Evolutionary conservation across 2,329 filamentous ascomycete genomes (phyloP).

Genomic region (Xylaria arbuscula): DNA sequence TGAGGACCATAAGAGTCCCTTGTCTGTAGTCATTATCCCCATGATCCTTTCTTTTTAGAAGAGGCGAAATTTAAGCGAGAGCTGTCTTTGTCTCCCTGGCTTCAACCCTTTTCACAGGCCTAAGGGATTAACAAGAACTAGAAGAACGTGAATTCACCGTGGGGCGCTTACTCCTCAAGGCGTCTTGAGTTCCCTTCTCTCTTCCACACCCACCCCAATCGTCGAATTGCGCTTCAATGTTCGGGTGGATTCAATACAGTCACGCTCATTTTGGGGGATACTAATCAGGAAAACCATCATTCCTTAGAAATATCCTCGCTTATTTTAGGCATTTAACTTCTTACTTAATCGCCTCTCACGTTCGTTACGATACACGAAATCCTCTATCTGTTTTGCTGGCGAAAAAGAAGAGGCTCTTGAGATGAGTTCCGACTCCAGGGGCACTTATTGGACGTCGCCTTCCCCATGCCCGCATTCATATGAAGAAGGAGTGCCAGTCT

Average conservation of each 20-base stretch:
- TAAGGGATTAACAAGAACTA: background rate
- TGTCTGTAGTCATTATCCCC: background rate
- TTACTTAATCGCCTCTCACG: background rate
- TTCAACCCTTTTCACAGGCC: background rate
- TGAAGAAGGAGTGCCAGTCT: slow-evolving; percentile 25
- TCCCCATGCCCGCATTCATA: slow-evolving; percentile 30
- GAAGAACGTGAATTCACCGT: background rate
- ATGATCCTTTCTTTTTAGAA: background rate
- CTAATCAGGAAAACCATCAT: background rate
- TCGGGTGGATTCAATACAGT: slow-evolving; percentile 3
- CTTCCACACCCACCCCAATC: background rate
- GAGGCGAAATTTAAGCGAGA: slow-evolving; percentile 2
- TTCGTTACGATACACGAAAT: background rate
- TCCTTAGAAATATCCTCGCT: background rate
- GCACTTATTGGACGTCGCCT: slow-evolving; percentile 5
- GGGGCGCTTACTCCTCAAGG: background rate
- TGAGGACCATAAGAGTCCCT: background rate
- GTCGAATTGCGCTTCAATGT: background rate
- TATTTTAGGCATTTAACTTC: background rate
- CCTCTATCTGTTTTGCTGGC: background rate
- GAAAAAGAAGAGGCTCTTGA: background rate
- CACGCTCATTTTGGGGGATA: slow-evolving; percentile 15
- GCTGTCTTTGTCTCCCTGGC: slow-evolving; percentile 13
- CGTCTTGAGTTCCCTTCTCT: background rate
- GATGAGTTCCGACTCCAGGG: slow-evolving; percentile 11